These are phyloP conservation scores for Mucor lusitanicus DNA, from an alignment of 371 early-diverging fungal genomes.

Conservation along the genomic window DNA sequence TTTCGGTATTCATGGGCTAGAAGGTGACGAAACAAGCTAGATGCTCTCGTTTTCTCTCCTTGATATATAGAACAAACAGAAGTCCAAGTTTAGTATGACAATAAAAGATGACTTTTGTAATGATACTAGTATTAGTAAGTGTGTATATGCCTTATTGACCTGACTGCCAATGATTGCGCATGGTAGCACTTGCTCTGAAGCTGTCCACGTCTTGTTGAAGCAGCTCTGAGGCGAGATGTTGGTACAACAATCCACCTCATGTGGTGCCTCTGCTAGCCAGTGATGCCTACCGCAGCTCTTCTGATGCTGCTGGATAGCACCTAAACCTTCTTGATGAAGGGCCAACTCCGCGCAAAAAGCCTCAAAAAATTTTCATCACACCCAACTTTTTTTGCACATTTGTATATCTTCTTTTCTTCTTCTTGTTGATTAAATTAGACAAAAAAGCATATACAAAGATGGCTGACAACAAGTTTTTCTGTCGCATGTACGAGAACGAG, in stretches of 20 bases:
- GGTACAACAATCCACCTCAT: not conserved
- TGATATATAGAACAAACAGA: not conserved
- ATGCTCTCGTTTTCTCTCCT: not conserved
- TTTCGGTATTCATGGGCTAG: constrained; percentile 52
- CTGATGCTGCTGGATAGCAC: not conserved
- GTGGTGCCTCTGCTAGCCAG: not conserved
- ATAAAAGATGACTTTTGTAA: not conserved
- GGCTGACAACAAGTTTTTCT: constrained; percentile 54
- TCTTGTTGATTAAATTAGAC: not conserved
- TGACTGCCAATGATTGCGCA: not conserved
- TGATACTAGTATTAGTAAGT: too few relatives aligned
- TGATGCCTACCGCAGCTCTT: not conserved
- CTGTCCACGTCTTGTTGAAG: not conserved
- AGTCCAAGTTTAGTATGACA: not conserved
- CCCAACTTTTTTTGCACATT: not conserved
- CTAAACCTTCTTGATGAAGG: not conserved
- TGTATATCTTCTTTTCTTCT: not conserved
- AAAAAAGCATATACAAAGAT: constrained; percentile 9
- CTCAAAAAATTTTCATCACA: constrained; percentile 4
- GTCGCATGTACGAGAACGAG: constrained; percentile 93
- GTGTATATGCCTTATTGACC: too few relatives aligned
- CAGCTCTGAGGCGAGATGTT: not conserved
- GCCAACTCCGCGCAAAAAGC: constrained; percentile 7
- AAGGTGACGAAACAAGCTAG: constrained; percentile 28
- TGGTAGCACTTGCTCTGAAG: too few relatives aligned